A percentile compares a stretch with the other conserved stretches of the same genome.
Evolutionary conservation across 768 basidiomycete species (phyloP).

Genomic region (Xerocomellus intermedius): DNA sequence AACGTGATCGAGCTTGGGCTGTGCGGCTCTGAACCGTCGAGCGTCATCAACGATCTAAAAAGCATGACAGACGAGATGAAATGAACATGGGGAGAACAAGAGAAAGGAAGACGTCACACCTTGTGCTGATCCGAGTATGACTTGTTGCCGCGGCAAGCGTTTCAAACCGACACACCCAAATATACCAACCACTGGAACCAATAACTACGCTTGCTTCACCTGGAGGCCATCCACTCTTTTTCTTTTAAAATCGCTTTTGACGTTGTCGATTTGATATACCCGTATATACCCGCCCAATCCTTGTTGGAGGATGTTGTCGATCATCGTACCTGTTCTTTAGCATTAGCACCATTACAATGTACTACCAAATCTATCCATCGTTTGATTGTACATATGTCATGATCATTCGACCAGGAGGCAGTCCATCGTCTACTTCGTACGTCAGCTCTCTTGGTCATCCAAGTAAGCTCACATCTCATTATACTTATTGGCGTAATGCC

Average conservation of each 20-base stretch:
- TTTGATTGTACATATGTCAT: not conserved
- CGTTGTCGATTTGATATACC: constrained; percentile 2
- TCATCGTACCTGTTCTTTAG: not conserved
- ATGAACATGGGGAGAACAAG: not conserved
- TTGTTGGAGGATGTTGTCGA: not conserved
- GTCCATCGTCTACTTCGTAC: no score
- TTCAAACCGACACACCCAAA: not conserved
- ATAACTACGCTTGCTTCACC: not conserved
- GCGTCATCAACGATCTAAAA: constrained; percentile 3
- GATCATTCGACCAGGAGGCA: not conserved
- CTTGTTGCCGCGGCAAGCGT: not conserved
- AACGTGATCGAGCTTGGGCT: constrained; percentile 14
- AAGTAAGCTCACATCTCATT: no score
- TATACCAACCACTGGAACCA: not conserved
- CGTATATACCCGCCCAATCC: not conserved
- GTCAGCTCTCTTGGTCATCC: not conserved
- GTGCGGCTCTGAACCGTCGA: constrained; percentile 2
- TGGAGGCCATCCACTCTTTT: constrained; percentile 3
- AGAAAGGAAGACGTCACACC: not conserved
- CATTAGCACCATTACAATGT: not conserved
- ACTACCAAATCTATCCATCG: not conserved
- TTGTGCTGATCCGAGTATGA: not conserved
- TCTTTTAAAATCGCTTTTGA: not conserved
- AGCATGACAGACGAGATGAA: not conserved
- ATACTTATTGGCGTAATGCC: not conserved